Conservation (phyloP, 2,329 filamentous ascomycete species). For the Volutella citrinella region DNA sequence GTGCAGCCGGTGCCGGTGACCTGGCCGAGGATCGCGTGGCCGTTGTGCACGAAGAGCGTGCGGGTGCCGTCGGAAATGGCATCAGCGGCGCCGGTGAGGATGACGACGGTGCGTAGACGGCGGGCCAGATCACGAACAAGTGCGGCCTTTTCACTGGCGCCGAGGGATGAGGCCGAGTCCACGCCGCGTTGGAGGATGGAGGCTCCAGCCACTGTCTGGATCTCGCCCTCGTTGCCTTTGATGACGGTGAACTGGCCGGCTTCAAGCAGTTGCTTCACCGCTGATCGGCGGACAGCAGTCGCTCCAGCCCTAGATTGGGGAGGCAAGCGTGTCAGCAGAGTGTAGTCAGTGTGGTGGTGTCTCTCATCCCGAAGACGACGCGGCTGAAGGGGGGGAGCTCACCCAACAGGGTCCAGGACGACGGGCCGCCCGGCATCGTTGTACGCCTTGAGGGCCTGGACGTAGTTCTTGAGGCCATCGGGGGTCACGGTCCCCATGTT, state of each 20-base stretch:
- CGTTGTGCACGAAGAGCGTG: conserved; percentile 70
- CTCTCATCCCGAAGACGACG: too few relatives aligned
- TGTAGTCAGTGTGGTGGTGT: not conserved
- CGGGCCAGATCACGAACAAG: conserved; percentile 66
- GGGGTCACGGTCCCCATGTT: conserved; percentile 93
- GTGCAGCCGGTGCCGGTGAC: conserved; percentile 84
- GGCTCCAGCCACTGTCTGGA: conserved; percentile 66
- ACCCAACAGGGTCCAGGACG: conserved; percentile 86
- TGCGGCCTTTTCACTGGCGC: conserved; percentile 47
- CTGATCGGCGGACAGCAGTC: conserved; percentile 67
- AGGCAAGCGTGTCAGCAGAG: conserved; percentile 5
- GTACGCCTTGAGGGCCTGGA: conserved; percentile 74
- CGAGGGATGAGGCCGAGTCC: conserved; percentile 66
- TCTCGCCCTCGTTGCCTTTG: conserved; percentile 92
- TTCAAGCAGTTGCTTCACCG: conserved; percentile 68
- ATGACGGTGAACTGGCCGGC: conserved; percentile 81
- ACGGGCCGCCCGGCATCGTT: conserved; percentile 74
- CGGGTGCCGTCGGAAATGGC: conserved; percentile 71
- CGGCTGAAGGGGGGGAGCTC: conserved; percentile 27
- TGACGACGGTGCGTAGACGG: conserved; percentile 68
- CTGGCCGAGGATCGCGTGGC: conserved; percentile 65
- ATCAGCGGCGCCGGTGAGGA: conserved; percentile 81
- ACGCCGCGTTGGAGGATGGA: conserved; percentile 69
- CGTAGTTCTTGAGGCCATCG: conserved; percentile 68
- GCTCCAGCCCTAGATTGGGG: conserved; percentile 68